phyloP scores from a whole-genome alignment of 1,284 basidiomycete genomes.

The Puccinia polysora region DNA sequence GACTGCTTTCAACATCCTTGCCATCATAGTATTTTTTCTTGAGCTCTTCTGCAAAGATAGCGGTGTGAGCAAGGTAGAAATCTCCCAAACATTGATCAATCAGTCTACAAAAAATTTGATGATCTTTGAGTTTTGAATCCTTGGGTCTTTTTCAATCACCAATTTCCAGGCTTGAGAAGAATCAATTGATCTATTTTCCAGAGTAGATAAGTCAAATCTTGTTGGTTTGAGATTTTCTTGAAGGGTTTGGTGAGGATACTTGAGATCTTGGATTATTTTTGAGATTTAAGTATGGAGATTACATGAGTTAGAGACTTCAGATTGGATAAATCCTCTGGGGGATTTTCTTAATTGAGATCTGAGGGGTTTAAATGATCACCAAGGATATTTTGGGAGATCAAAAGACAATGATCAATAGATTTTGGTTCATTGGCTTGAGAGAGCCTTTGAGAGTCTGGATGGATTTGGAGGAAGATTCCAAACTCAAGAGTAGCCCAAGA shows the following conservation, averaged over 20 bases:
- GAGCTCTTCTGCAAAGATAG: conserved; percentile 6
- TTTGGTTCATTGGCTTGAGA: conserved; percentile 14
- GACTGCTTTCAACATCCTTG: background rate
- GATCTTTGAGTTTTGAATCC: background rate
- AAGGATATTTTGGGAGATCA: conserved; percentile 1
- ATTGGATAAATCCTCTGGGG: background rate
- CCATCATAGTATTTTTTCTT: conserved; percentile 18
- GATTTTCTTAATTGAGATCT: too few relatives aligned
- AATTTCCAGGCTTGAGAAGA: conserved; percentile 6
- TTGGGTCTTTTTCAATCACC: background rate
- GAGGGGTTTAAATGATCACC: background rate
- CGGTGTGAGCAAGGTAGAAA: conserved; percentile 7
- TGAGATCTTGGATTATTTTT: background rate
- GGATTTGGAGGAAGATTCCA: conserved; percentile 11
- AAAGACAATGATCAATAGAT: conserved; percentile 7
- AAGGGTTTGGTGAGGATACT: background rate
- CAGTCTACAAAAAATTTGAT: background rate
- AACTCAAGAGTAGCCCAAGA: conserved; percentile 19
- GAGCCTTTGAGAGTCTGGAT: background rate
- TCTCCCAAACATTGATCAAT: conserved; percentile 23
- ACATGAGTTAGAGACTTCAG: background rate
- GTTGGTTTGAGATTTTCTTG: background rate
- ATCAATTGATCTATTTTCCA: conserved; percentile 15
- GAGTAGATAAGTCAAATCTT: conserved; percentile 6
- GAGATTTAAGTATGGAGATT: conserved; percentile 1